Evolutionary conservation across 495 filamentous ascomycete species (phyloP).

Genomic region (Trichoderma erinaceum): DNA sequence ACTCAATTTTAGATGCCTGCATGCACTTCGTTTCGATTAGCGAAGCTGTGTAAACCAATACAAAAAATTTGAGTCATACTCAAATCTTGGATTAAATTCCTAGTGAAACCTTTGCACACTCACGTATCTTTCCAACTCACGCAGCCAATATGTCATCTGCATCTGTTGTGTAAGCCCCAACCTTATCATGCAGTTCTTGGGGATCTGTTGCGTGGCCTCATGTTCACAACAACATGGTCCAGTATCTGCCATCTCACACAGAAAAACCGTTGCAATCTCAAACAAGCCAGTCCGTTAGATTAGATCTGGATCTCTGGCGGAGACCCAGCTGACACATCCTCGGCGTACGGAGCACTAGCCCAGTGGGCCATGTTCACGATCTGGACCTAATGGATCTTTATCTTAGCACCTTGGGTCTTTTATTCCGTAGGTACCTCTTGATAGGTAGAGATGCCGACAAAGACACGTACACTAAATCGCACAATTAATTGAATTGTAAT

Average conservation of each 20-base stretch:
- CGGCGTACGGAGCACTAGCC: not conserved
- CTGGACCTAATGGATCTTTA: not conserved
- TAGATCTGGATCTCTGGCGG: not conserved
- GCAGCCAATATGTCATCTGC: too few species aligned
- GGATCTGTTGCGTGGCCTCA: too few species aligned
- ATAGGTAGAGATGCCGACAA: too few species aligned
- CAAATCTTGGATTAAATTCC: not conserved
- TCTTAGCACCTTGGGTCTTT: not conserved
- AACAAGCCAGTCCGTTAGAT: not conserved
- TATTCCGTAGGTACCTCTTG: not conserved
- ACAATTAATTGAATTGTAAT: too few species aligned
- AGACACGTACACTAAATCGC: too few species aligned
- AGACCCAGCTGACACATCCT: not conserved
- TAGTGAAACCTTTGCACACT: not conserved
- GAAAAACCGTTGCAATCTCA: too few species aligned
- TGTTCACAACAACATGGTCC: too few species aligned
- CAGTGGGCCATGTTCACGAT: too few species aligned
- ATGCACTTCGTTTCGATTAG: conserved; percentile 9
- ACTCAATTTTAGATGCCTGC: not conserved
- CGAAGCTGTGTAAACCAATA: not conserved
- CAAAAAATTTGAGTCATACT: not conserved
- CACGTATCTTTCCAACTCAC: too few species aligned
- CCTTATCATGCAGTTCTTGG: too few species aligned
- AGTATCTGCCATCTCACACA: too few species aligned
- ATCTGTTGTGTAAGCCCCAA: too few species aligned